These are phyloP conservation scores for Artomyces pyxidatus DNA, from an alignment of 768 basidiomycete genomes.

Conservation along the genomic window DNA sequence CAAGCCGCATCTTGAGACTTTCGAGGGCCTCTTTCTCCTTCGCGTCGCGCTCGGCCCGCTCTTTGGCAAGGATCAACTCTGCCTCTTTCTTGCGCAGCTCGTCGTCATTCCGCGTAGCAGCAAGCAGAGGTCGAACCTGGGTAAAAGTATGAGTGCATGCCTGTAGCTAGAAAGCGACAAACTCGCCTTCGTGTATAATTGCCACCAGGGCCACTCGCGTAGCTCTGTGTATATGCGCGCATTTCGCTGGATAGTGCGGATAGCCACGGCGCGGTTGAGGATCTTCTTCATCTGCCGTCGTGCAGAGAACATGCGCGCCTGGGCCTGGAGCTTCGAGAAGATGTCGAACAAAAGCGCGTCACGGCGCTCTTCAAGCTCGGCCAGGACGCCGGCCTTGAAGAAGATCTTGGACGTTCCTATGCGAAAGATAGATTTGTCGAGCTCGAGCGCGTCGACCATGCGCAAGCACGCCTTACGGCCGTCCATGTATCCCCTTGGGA, in stretches of 20 bases:
- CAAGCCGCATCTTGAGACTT: slow-evolving; percentile 71
- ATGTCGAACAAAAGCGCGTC: slow-evolving; percentile 84
- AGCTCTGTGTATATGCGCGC: slow-evolving; percentile 87
- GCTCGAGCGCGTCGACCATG: slow-evolving; percentile 84
- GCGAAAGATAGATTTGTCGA: slow-evolving; percentile 78
- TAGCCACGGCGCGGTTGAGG: slow-evolving; percentile 83
- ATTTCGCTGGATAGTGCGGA: slow-evolving; percentile 90
- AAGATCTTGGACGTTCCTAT: slow-evolving; percentile 97
- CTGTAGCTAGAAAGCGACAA: neutral
- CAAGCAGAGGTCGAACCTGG: slow-evolving; percentile 84
- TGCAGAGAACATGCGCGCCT: slow-evolving; percentile 77
- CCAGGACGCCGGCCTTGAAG: slow-evolving; percentile 97
- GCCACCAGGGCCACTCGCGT: slow-evolving; percentile 99
- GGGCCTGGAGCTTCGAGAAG: slow-evolving; percentile 83
- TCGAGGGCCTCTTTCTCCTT: slow-evolving; percentile 74
- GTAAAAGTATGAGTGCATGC: neutral
- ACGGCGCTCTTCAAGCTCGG: slow-evolving; percentile 89
- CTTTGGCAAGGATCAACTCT: slow-evolving; percentile 72
- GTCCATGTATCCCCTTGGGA: slow-evolving; percentile 96
- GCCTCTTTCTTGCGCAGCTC: slow-evolving; percentile 83
- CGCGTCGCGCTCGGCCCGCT: slow-evolving; percentile 82
- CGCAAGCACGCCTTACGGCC: slow-evolving; percentile 88
- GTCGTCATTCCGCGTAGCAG: slow-evolving; percentile 88
- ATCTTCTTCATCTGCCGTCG: slow-evolving; percentile 91
- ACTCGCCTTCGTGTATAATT: slow-evolving; percentile 83